phyloP scores from a whole-genome alignment of 495 filamentous ascomycete genomes.

The Letharia lupina region DNA sequence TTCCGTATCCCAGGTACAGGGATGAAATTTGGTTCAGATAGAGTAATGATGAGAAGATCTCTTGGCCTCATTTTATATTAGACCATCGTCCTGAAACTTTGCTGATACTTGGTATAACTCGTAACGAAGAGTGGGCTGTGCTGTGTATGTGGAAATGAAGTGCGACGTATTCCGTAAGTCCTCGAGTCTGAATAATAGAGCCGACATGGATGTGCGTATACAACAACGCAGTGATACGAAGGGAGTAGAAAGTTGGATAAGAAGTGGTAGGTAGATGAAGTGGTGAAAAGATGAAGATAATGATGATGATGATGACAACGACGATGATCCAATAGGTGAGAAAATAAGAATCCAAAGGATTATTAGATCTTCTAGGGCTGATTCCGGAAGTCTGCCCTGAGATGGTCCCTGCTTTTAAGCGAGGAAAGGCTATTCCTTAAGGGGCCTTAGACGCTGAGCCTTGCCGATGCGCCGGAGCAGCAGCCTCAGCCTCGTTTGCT shows the following conservation, averaged over 20 bases:
- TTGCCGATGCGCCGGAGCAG: slow-evolving; percentile 3
- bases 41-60: neutral
- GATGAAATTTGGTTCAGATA: neutral
- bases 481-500: slow-evolving; percentile 1
- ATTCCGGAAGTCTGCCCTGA: neutral
- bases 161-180: neutral
- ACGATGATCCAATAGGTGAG: neutral
- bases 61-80: neutral
- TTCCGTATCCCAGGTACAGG: neutral
- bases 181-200: neutral
- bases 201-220: neutral
- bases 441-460: slow-evolving; percentile 3
- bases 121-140: neutral
- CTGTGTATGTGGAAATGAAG: neutral
- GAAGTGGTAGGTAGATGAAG: neutral
- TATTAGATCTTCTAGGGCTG: neutral
- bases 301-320: neutral
- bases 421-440: neutral
- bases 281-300: neutral
- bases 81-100: neutral
- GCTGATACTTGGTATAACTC: neutral
- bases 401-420: slow-evolving; percentile 1
- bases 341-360: too few species aligned
- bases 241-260: neutral
- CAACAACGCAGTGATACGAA: neutral